phyloP scores from a whole-genome alignment of 108 stramenopile species.

The Chaetoceros tenuissimus region DNA sequence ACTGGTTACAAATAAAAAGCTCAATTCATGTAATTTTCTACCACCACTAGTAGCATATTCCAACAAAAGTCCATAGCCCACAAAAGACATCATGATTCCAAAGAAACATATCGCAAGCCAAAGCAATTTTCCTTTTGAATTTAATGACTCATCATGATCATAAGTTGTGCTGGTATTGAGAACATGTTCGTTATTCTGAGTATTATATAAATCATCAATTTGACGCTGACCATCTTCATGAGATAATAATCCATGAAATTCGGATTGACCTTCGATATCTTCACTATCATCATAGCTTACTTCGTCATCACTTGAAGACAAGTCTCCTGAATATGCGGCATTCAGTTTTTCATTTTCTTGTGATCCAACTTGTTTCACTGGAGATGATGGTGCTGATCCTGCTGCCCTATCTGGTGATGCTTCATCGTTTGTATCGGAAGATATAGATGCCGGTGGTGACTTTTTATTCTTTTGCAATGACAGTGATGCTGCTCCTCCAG shows the following conservation, averaged over 20 bases:
- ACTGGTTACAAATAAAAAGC: slow-evolving; percentile 92
- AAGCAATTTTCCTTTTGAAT: slow-evolving; percentile 28
- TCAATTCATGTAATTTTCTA: slow-evolving; percentile 87
- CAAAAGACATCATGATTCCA: slow-evolving; percentile 88
- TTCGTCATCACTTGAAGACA: background rate
- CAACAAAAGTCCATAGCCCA: slow-evolving; percentile 85
- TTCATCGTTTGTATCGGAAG: background rate
- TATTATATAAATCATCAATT: background rate
- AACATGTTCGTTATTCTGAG: background rate
- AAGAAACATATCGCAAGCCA: slow-evolving; percentile 85
- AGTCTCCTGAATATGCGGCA: background rate
- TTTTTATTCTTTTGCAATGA: background rate
- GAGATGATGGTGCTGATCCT: background rate
- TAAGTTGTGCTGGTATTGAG: background rate
- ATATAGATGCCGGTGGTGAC: background rate
- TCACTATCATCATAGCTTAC: slow-evolving; percentile 1
- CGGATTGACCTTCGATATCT: background rate
- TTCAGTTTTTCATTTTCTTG: slow-evolving; percentile 5
- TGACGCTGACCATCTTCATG: background rate
- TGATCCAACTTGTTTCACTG: background rate
- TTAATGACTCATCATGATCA: slow-evolving; percentile 1
- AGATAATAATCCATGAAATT: background rate
- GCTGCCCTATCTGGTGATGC: background rate
- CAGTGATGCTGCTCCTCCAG: background rate
- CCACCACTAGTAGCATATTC: slow-evolving; percentile 94